These are phyloP conservation scores for Thuja plicata DNA, from an alignment of 83 land plant species.

Conservation along the genomic window DNA sequence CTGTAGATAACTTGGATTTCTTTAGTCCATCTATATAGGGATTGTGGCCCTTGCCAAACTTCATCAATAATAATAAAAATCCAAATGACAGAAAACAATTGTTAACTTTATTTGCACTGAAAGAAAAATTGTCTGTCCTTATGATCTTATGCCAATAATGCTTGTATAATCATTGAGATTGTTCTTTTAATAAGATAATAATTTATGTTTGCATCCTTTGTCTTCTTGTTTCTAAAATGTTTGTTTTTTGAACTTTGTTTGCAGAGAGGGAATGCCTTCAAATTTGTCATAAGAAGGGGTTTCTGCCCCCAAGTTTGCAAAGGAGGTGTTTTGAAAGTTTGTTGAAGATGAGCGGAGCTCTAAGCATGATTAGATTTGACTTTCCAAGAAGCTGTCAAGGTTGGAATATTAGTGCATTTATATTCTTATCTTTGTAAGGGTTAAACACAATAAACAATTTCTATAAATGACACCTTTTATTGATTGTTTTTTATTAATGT, in stretches of 20 bases:
- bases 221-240: not conserved
- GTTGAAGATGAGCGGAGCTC: slow-evolving; percentile 10
- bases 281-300: not conserved
- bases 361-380: not conserved
- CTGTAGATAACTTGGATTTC: no score
- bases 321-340: not conserved
- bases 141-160: not conserved
- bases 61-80: no score
- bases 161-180: not conserved
- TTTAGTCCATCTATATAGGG: no score
- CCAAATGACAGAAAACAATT: no score
- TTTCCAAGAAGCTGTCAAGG: slow-evolving; percentile 4
- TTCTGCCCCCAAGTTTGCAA: not conserved
- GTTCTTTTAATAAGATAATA: not conserved
- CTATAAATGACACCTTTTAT: not conserved
- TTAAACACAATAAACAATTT: not conserved
- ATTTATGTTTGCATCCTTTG: not conserved
- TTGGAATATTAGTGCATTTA: not conserved
- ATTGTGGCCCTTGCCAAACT: no score
- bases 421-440: not conserved
- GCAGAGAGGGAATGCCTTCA: not conserved
- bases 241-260: not conserved
- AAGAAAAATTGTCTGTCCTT: not conserved
- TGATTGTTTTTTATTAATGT: not conserved
- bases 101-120: no score